Conservation (phyloP, 2,329 filamentous ascomycete species). For the Colletotrichum salicis region DNA sequence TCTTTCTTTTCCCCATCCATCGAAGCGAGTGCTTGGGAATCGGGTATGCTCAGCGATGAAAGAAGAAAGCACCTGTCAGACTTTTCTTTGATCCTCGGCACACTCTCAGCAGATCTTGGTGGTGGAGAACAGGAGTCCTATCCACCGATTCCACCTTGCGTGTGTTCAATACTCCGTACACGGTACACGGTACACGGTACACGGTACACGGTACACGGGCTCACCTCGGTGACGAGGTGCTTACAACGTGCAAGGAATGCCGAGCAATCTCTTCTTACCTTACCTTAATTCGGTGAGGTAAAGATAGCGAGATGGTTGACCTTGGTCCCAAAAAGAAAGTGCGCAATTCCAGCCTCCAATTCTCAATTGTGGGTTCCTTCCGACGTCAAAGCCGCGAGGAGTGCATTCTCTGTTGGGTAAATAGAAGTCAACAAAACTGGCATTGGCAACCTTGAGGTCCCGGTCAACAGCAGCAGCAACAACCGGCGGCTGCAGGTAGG, state of each 20-base stretch:
- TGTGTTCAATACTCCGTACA: background rate
- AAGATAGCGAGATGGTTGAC: background rate
- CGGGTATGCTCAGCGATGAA: background rate
- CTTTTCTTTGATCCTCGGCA: background rate
- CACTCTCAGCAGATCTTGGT: background rate
- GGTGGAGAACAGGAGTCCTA: background rate
- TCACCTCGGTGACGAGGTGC: slow-evolving; percentile 24
- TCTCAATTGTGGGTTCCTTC: background rate
- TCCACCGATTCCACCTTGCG: background rate
- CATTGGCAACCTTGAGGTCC: background rate
- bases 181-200: too few species aligned
- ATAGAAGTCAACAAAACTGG: background rate
- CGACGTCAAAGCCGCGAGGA: background rate
- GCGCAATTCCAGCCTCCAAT: background rate
- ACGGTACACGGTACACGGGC: background rate
- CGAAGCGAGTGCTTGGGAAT: background rate
- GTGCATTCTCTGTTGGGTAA: background rate
- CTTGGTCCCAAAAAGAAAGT: background rate
- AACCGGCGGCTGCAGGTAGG: slow-evolving; percentile 24
- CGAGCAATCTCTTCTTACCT: slow-evolving; percentile 2
- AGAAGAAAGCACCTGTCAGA: background rate
- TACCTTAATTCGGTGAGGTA: slow-evolving; percentile 21
- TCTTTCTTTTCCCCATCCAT: background rate
- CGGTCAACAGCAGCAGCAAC: background rate
- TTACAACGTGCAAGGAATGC: background rate